A percentile compares a stretch with the other conserved stretches of the same genome.
phyloP scores from a whole-genome alignment of 2,329 filamentous ascomycete species.

The Colletotrichum sansevieriae region DNA sequence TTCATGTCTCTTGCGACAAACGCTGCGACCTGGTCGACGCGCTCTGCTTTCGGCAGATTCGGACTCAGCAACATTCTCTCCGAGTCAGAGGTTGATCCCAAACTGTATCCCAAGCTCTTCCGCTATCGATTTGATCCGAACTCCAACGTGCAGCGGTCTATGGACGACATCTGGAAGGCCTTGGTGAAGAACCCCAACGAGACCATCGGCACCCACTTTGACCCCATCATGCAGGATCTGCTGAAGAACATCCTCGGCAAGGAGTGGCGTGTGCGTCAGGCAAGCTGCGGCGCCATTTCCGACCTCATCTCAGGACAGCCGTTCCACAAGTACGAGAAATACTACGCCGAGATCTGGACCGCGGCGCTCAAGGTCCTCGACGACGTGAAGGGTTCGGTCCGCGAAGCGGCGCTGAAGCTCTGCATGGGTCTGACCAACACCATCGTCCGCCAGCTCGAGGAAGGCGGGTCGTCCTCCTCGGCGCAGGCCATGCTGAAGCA shows the following conservation, averaged over 20 bases:
- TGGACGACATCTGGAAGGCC: conserved; percentile 98
- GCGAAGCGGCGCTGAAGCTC: conserved; percentile 82
- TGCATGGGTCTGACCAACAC: conserved; percentile 88
- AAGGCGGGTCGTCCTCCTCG: conserved; percentile 77
- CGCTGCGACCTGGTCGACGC: conserved; percentile 96
- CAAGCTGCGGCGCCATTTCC: conserved; percentile 89
- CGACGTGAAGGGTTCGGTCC: conserved; percentile 93
- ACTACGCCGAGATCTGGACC: conserved; percentile 87
- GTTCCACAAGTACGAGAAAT: conserved; percentile 82
- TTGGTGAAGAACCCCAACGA: conserved; percentile 89
- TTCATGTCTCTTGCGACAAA: conserved; percentile 98
- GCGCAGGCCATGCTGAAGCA: conserved; percentile 85
- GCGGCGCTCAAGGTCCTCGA: conserved; percentile 92
- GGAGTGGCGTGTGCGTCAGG: conserved; percentile 94
- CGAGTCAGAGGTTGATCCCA: conserved; percentile 88
- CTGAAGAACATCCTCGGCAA: conserved; percentile 87
- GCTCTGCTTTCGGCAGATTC: conserved; percentile 94
- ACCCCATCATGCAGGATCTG: conserved; percentile 89
- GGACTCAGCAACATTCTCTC: conserved; percentile 93
- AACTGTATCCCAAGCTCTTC: conserved; percentile 94
- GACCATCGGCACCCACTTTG: conserved; percentile 85
- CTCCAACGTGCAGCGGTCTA: conserved; percentile 89
- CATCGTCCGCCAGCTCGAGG: conserved; percentile 86
- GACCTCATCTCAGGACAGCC: conserved; percentile 88
- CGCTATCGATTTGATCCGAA: conserved; percentile 97